These are phyloP conservation scores for Dendrocalamus latiflorus DNA, from an alignment of 202 grass and related monocot genomes.

Conservation along the genomic window DNA sequence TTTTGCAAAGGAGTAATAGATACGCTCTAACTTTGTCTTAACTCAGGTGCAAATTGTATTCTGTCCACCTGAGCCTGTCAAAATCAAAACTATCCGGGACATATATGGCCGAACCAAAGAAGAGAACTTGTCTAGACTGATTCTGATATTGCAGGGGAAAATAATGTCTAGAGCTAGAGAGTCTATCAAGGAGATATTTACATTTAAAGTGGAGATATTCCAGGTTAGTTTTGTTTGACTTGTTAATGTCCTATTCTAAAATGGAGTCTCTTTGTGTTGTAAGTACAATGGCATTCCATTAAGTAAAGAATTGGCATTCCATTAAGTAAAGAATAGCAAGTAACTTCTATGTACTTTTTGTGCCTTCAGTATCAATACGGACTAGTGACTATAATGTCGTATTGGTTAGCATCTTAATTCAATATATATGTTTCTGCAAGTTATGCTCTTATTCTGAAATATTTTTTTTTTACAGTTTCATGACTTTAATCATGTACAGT, in stretches of 20 bases:
- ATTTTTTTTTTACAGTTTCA: background rate
- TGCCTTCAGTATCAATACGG: background rate
- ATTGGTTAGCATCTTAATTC: slow-evolving; percentile 3
- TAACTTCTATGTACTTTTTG: background rate
- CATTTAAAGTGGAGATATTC: slow-evolving; percentile 73
- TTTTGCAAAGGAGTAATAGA: background rate
- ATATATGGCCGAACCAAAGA: slow-evolving; percentile 31
- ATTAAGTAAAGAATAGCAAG: background rate
- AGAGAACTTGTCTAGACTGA: slow-evolving; percentile 51
- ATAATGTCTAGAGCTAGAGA: slow-evolving; percentile 59
- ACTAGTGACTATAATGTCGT: background rate
- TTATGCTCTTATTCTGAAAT: background rate
- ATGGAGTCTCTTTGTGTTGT: background rate
- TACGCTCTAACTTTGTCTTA: slow-evolving; percentile 8
- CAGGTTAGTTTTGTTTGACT: slow-evolving; percentile 44
- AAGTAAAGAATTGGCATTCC: background rate
- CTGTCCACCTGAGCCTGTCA: slow-evolving; percentile 52
- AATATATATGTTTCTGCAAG: background rate
- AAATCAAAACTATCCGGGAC: slow-evolving; percentile 47
- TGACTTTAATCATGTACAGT: no score
- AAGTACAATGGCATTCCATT: background rate
- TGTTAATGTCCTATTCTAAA: background rate
- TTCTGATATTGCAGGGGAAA: slow-evolving; percentile 54
- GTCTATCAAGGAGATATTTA: slow-evolving; percentile 59
- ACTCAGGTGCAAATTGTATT: slow-evolving; percentile 67